Base-by-base conservation (phyloP, 2,329 filamentous ascomycete species). In the Pestalotiopsis sp. region DNA sequence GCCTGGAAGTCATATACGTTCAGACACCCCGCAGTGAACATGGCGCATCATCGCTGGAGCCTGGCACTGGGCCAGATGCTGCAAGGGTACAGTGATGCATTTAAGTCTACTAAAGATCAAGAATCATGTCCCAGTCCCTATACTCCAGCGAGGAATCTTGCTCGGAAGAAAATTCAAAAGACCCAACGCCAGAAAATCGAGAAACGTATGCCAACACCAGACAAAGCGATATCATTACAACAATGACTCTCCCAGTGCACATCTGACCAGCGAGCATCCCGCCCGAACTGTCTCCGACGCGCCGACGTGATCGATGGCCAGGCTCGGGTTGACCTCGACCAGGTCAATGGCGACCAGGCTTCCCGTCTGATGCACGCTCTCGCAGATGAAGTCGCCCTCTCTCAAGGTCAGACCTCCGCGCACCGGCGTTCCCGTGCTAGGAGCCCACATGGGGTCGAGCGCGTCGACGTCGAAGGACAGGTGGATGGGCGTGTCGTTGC, bases 381-480 rank as follows among this genome's bases (percentile, higher is more conserved):
- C 96, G 76, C 94, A 97, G 81, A 99, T 98, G 83, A 93, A 99
- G 81, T 98, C 96, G 56, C 96, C 96, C 84, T 99, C 96, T 68
- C 96, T 90, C 75, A 99, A 86, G 3, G 96, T 99, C 79, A 99
- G 82, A 0, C 96, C 96, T 57, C 96, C 96, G 76, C 96, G 89
- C 39, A 99, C 96, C 0, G 96, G 94, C 3, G 96, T 98, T 20
- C 96, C 96, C 0, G 96, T 99, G 80, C 93, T 96, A 27, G 96
- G 96, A 52, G 96, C 96, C 92, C 94, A 98, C 87, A 94, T 92
- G 36, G 96, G 96, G 80, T 99, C 96, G 70, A 98, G 87, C 27
- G 95, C 96, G 80, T 99, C 96, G 73, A 99, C 94, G 79, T 99
- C 96, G 76, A 99, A 98, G 49, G 94, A 97, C 69, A 99, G 88